These are phyloP conservation scores for Begonia fuchsioides DNA, from an alignment of 306 rosid species.

Conservation along the genomic window DNA sequence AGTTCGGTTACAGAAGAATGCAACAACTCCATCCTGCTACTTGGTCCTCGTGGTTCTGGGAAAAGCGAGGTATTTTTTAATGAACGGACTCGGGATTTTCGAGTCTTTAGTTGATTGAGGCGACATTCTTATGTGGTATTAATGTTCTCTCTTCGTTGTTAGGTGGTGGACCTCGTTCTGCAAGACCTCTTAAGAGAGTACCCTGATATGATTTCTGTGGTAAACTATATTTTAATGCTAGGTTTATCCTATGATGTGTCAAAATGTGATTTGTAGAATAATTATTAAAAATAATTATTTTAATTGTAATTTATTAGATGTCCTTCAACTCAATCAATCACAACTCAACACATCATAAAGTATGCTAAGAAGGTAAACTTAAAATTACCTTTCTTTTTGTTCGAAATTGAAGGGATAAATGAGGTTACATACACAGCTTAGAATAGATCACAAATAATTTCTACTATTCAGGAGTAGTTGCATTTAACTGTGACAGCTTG, in stretches of 20 bases:
- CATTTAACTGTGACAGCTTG: too few relatives aligned
- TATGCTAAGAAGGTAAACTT: too few relatives aligned
- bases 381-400: too few relatives aligned
- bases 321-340: too few relatives aligned
- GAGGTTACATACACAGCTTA: too few relatives aligned
- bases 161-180: constrained; percentile 77
- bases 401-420: not conserved
- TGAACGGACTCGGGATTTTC: constrained; percentile 1
- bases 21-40: constrained; percentile 78
- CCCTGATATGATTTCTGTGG: constrained; percentile 71
- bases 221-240: constrained; percentile 12
- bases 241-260: too few relatives aligned
- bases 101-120: not conserved
- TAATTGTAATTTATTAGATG: too few relatives aligned
- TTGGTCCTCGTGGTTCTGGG: constrained; percentile 88
- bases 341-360: too few relatives aligned
- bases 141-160: not conserved
- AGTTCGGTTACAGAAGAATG: constrained; percentile 77
- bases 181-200: constrained; percentile 43
- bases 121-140: not conserved
- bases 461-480: too few relatives aligned
- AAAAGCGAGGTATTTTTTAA: constrained; percentile 44
- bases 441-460: too few relatives aligned
- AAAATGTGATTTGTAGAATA: too few relatives aligned
- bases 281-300: too few relatives aligned